A percentile compares a stretch with the other conserved stretches of the same genome.
Conservation (phyloP, 331 rosid genomes). For the Prunus yedoensis region DNA sequence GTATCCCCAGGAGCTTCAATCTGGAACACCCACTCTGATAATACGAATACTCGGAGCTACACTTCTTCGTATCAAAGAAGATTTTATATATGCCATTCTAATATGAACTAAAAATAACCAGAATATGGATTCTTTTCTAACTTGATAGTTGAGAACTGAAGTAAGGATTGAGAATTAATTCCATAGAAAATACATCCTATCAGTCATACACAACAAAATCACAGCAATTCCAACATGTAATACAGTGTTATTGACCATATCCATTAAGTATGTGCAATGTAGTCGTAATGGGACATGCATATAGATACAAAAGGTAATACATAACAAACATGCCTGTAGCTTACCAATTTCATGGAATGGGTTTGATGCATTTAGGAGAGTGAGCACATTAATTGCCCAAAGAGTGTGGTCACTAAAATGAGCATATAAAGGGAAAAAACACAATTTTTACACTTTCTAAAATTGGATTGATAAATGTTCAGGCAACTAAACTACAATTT, state of each 20-base stretch:
- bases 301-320: not conserved
- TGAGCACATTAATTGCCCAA: not conserved
- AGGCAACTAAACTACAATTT: constrained; percentile 1
- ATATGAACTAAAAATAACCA: not conserved
- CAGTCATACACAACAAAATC: not conserved
- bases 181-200: not conserved
- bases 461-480: not conserved
- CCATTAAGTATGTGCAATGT: not conserved
- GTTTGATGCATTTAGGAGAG: not conserved
- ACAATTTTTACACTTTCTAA: not conserved
- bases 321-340: not conserved
- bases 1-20: not conserved
- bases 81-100: not conserved
- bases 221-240: not conserved
- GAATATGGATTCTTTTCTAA: not conserved
- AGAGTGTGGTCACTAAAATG: not conserved
- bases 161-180: not conserved
- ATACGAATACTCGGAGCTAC: not conserved
- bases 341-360: not conserved
- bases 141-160: not conserved
- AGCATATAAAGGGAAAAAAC: not conserved
- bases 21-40: not conserved
- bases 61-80: not conserved
- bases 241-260: not conserved
- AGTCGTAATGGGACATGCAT: not conserved